Base-by-base conservation (phyloP, 2,329 filamentous ascomycete species). In the Trichoderma afroharzianum region DNA sequence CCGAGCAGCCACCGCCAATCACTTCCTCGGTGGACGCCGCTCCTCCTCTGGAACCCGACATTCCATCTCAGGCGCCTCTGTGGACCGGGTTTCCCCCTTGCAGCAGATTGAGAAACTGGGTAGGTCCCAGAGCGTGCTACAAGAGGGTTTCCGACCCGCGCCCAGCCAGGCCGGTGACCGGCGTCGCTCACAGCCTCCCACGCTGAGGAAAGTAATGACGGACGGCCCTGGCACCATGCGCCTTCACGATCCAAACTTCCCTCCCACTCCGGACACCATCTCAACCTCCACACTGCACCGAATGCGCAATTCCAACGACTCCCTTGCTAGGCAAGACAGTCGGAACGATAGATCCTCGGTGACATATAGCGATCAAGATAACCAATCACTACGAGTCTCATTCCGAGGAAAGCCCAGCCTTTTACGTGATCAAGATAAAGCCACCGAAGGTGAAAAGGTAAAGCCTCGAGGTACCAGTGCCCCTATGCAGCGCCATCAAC, bases 231-330 rank as follows among this genome's bases (percentile, higher is more conserved):
- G 76, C 73, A 80, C 79, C 73, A 83, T 82, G 50, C 79, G 81
- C 75, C 72, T 83, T 2, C 80, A 83, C 68, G 81, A 84, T 6
- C 83, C 85, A 21, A 79, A 79, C 21, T 79, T 89, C 2, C 88
- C 88, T 11, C 88, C 88, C 0, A 90, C 88, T 0, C 88, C 88
- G 0, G 88, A 90, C 74, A 90, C 88, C 0, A 86, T 89, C 24
- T 88, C 88, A 1, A 88, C 86, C 2, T 85, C 86, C 2, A 88
- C 86, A 0, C 80, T 90, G 39, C 82, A 83, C 6, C 82, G 83
- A 15, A 85, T 83, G 72, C 83, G 87, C 73, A 83, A 82, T 62
- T 88, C 87, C 0, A 83, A 84, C 68, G 87, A 89, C 57, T 84
- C 83, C 0, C 76, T 87, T 1, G 77, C 80, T 0, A 81, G 78